These are phyloP conservation scores for Grosmannia serpens DNA, from an alignment of 2,329 filamentous ascomycete species.

Conservation along the genomic window DNA sequence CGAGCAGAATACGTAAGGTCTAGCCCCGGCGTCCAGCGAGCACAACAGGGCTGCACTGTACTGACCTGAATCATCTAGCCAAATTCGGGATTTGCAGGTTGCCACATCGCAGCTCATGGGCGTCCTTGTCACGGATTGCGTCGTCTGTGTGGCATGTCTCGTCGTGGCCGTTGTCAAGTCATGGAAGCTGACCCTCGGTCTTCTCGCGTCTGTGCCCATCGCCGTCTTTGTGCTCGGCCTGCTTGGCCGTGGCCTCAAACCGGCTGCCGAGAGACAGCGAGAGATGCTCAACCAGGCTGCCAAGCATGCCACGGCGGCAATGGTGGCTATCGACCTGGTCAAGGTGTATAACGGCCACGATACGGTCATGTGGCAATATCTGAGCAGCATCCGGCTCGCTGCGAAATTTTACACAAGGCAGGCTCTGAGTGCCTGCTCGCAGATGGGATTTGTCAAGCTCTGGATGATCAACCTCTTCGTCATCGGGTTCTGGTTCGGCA, in stretches of 20 bases:
- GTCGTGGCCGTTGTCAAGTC: constrained; percentile 65
- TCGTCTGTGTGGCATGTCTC: constrained; percentile 56
- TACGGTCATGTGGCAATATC: constrained; percentile 58
- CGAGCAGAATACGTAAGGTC: constrained; percentile 58
- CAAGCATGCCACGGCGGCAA: constrained; percentile 57
- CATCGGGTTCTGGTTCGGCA: constrained; percentile 82
- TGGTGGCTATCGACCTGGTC: constrained; percentile 69
- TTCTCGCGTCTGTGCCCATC: constrained; percentile 61
- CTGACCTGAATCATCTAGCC: constrained; percentile 33
- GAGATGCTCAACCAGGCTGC: constrained; percentile 56
- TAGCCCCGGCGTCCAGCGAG: neutral
- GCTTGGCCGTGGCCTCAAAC: constrained; percentile 49
- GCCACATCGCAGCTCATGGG: constrained; percentile 74
- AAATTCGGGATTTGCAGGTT: constrained; percentile 70
- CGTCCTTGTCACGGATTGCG: constrained; percentile 49
- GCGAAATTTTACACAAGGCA: constrained; percentile 50
- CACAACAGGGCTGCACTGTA: neutral
- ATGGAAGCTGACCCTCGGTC: constrained; percentile 74
- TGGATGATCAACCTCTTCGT: constrained; percentile 72
- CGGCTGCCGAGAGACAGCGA: constrained; percentile 59
- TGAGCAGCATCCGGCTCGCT: constrained; percentile 20
- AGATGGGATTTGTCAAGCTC: constrained; percentile 63
- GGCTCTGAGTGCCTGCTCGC: constrained; percentile 36
- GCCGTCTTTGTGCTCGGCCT: constrained; percentile 48
- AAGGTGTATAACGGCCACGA: constrained; percentile 73